phyloP scores from a whole-genome alignment of 208 protist species.

The Trypanosoma platydactyli region DNA sequence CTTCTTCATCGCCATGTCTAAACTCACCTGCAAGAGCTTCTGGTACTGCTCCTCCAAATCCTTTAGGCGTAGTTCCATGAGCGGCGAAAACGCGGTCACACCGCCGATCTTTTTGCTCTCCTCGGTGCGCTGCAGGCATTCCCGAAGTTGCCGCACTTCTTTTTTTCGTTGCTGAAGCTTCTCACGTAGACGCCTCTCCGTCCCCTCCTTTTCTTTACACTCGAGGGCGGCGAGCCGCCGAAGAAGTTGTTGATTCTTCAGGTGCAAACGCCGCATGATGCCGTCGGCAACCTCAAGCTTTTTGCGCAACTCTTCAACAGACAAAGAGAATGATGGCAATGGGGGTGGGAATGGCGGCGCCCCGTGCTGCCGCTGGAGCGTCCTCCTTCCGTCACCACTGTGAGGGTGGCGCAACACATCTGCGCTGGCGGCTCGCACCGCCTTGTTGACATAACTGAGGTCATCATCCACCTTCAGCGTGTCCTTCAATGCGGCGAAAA shows the following conservation, averaged over 20 bases:
- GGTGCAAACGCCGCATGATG: slow-evolving; percentile 35
- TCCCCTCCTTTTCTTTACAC: background rate
- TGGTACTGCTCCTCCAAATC: slow-evolving; percentile 25
- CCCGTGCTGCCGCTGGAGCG: background rate
- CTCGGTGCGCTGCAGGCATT: background rate
- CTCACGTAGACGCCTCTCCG: slow-evolving; percentile 1
- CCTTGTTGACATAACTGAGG: background rate
- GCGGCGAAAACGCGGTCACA: background rate
- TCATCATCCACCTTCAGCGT: slow-evolving; percentile 6
- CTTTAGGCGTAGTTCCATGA: slow-evolving; percentile 27
- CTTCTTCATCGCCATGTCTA: slow-evolving; percentile 13
- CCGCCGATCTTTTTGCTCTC: background rate
- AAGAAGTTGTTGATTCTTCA: slow-evolving; percentile 38
- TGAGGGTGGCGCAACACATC: background rate
- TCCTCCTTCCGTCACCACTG: background rate
- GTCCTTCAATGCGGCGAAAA: slow-evolving; percentile 27
- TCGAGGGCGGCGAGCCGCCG: slow-evolving; percentile 15
- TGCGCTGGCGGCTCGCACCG: background rate
- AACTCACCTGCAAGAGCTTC: slow-evolving; percentile 15
- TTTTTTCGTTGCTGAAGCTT: slow-evolving; percentile 16
- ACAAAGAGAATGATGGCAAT: background rate
- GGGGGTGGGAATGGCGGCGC: background rate
- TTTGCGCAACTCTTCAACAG: slow-evolving; percentile 10
- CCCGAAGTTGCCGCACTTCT: slow-evolving; percentile 19
- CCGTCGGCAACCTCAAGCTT: slow-evolving; percentile 27